Base-by-base conservation (phyloP, 805 yeast genomes). In the Groenewaldozyma salmanticensis region DNA sequence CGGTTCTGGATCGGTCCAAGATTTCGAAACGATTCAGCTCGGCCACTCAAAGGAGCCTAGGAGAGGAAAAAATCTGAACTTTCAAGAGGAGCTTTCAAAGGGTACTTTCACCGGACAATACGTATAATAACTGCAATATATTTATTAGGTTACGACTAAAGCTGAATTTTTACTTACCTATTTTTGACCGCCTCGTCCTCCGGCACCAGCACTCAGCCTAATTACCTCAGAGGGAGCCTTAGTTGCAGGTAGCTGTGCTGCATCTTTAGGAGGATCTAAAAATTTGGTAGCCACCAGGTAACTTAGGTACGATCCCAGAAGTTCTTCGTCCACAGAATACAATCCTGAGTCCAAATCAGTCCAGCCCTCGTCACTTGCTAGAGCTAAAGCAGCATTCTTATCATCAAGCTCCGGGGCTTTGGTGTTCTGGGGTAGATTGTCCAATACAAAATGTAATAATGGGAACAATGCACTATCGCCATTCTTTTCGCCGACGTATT, bases 361-460 rank as follows among this genome's bases (percentile, higher is more conserved):
- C 75, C 77, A 74, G 16, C 18, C 38, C 24, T 54, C 54, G 4
- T 67, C 61, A 57, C 86, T 96, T 20, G 61, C 67, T 43, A 92
- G 73, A 0, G 88, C 72, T n/a, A 59, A 58, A n/a, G 69, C 73
- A 1, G 97, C 84, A 59, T 92, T 88, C 3, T 70, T 40, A 52
- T 94, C 98, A 55, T 88, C 95, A 49, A 92, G 71, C 61, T 90
- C 96, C 2, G 98, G 97, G 7, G 98, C 97, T 62, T 79, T 83
- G 24, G 97, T 83, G 59, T 79, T 80, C 47, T 79, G 81, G 4
- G 96, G 96, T 55, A 92, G 72, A 58, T 88, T 80, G 55, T 87
- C 98, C 51, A 94, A 70, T 11, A 88, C 97, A 67, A 92, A 85
- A 65, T 92, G 97, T 52, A 92, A 68, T 53, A 92, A 70, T 44